A percentile compares a stretch with the other conserved stretches of the same genome.
Evolutionary conservation across 1,139 yeast species (phyloP).

Genomic region (Hyphopichia burtonii): DNA sequence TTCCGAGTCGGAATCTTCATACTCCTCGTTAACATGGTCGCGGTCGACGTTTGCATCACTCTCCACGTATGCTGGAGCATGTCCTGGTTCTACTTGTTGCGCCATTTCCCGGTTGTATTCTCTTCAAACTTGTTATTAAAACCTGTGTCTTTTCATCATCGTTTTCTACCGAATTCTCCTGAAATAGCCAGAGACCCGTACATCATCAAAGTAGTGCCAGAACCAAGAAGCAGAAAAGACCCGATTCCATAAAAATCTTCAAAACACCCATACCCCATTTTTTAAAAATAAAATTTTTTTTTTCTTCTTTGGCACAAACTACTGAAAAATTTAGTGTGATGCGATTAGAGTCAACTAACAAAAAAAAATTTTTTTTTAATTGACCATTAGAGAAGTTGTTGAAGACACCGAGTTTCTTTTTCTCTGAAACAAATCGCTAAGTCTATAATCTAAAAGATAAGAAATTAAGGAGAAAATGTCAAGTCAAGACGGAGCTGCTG

Average conservation of each 20-base stretch:
- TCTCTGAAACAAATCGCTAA: too few species aligned
- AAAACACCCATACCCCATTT: too few species aligned
- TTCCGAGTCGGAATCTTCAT: slow-evolving; percentile 8
- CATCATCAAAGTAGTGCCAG: too few species aligned
- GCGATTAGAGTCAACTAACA: not conserved
- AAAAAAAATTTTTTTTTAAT: not conserved
- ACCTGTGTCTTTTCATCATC: not conserved
- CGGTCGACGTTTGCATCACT: not conserved
- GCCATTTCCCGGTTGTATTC: not conserved
- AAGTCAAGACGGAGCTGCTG: slow-evolving; percentile 55
- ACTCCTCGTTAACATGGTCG: not conserved
- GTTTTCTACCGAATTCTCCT: too few species aligned
- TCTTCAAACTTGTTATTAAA: too few species aligned
- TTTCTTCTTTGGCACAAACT: too few species aligned
- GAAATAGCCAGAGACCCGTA: too few species aligned
- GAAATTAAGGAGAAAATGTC: slow-evolving; percentile 1
- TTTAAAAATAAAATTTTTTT: too few species aligned
- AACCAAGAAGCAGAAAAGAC: too few species aligned
- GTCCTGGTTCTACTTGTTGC: not conserved
- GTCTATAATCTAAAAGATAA: not conserved
- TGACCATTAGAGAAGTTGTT: not conserved
- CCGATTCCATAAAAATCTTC: too few species aligned
- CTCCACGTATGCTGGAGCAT: not conserved
- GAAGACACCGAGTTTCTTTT: not conserved
- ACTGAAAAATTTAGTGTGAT: not conserved